These are phyloP conservation scores for Ustilago lituana DNA, from an alignment of 1,284 basidiomycete species.

Conservation along the genomic window DNA sequence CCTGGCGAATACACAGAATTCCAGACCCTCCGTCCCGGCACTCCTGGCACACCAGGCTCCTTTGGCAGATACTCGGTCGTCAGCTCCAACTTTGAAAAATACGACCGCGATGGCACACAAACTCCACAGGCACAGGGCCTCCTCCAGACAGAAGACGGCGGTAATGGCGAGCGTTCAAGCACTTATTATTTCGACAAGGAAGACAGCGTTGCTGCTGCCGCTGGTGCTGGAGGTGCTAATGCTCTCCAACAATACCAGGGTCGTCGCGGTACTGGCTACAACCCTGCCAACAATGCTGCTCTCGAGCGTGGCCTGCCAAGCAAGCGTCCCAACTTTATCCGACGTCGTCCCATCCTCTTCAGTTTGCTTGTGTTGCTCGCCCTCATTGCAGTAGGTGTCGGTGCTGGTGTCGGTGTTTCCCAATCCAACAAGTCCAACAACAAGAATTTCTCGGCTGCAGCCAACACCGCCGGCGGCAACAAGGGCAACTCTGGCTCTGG, in stretches of 20 bases:
- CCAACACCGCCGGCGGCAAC: constrained; percentile 7
- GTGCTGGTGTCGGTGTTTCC: constrained; percentile 39
- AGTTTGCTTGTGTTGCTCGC: constrained; percentile 32
- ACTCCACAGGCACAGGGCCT: constrained; percentile 33
- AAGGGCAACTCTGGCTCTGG: constrained; percentile 10
- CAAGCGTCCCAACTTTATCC: constrained; percentile 26
- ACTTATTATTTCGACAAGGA: constrained; percentile 56
- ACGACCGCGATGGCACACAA: constrained; percentile 23
- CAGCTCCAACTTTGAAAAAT: constrained; percentile 34
- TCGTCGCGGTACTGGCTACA: constrained; percentile 40
- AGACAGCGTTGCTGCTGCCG: constrained; percentile 29
- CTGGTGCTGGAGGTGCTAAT: constrained; percentile 7
- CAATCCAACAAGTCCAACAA: constrained; percentile 29
- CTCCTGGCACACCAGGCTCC: constrained; percentile 27
- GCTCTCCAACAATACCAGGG: constrained; percentile 25
- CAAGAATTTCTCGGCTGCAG: constrained; percentile 33
- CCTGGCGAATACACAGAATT: constrained; percentile 44
- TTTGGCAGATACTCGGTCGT: constrained; percentile 36
- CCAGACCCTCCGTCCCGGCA: constrained; percentile 40
- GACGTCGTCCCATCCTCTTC: constrained; percentile 36
- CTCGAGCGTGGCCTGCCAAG: constrained; percentile 13
- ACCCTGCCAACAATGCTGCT: constrained; percentile 28
- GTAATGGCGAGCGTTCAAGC: constrained; percentile 13
- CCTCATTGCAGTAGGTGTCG: constrained; percentile 47
- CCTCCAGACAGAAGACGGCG: constrained; percentile 8